phyloP scores from a whole-genome alignment of 2,329 filamentous ascomycete genomes.

The Bipolaris gigantea region DNA sequence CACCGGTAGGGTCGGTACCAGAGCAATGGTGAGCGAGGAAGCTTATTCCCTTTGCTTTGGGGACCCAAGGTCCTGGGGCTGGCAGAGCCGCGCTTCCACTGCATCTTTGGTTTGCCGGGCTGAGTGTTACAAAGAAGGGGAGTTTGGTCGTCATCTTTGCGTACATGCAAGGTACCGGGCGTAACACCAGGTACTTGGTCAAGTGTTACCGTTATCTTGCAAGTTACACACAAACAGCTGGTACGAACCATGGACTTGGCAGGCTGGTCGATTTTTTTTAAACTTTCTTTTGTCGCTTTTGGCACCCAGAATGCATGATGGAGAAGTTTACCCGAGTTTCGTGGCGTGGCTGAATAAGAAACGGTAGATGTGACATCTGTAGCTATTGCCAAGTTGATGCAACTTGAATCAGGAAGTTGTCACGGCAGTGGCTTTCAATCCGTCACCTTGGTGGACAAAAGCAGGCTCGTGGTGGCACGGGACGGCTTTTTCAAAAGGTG shows the following conservation, averaged over 20 bases:
- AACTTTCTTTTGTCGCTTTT: neutral
- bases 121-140: neutral
- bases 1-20: too few relatives aligned
- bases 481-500: neutral
- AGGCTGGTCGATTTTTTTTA: neutral
- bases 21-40: too few relatives aligned
- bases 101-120: neutral
- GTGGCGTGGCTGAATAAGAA: neutral
- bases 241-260: conserved; percentile 12
- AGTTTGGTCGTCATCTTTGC: neutral
- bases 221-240: neutral
- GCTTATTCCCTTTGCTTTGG: neutral
- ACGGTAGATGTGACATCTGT: neutral
- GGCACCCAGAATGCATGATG: neutral
- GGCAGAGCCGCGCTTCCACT: neutral
- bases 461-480: neutral
- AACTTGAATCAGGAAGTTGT: neutral
- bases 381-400: neutral
- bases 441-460: neutral
- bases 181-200: neutral
- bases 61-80: neutral
- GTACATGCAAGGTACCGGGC: neutral
- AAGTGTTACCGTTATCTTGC: neutral
- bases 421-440: neutral
- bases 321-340: neutral